These are phyloP conservation scores for Tolypocladium inflatum DNA, from an alignment of 2,329 filamentous ascomycete genomes.

Conservation along the genomic window DNA sequence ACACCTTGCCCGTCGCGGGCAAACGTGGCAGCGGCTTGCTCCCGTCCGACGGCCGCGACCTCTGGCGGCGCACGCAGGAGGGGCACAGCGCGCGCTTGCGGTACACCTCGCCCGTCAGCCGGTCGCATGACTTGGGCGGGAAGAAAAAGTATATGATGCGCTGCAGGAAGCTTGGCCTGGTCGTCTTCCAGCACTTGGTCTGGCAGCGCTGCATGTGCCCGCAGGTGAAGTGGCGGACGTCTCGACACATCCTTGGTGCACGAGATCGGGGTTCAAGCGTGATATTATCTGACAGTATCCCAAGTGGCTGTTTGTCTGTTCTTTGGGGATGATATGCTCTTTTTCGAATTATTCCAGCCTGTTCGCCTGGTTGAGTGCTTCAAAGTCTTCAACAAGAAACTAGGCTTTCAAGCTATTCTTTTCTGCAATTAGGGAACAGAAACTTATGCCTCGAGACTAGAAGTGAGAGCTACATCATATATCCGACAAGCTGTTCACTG, in stretches of 20 bases:
- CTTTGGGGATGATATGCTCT: not conserved
- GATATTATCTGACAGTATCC: no score
- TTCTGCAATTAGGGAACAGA: not conserved
- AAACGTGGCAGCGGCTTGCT: not conserved
- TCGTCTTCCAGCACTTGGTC: not conserved
- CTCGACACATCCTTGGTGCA: constrained; percentile 10
- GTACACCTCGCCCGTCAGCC: not conserved
- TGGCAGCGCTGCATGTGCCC: constrained; percentile 9
- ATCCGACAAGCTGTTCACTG: not conserved
- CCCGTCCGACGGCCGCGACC: not conserved
- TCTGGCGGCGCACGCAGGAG: not conserved
- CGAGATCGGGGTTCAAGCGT: not conserved
- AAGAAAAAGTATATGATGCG: constrained; percentile 2
- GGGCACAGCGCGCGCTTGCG: not conserved
- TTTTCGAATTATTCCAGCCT: not conserved
- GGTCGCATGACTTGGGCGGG: not conserved
- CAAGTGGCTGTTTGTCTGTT: not conserved
- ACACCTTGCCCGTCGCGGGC: not conserved
- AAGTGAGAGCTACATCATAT: not conserved
- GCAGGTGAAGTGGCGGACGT: constrained; percentile 10
- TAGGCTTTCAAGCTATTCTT: not conserved
- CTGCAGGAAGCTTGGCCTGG: not conserved
- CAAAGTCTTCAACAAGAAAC: not conserved
- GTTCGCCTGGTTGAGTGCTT: no score
- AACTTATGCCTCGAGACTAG: not conserved